These are phyloP conservation scores for Pseudonitzschia multiseries DNA, from an alignment of 108 stramenopile genomes.

Conservation along the genomic window DNA sequence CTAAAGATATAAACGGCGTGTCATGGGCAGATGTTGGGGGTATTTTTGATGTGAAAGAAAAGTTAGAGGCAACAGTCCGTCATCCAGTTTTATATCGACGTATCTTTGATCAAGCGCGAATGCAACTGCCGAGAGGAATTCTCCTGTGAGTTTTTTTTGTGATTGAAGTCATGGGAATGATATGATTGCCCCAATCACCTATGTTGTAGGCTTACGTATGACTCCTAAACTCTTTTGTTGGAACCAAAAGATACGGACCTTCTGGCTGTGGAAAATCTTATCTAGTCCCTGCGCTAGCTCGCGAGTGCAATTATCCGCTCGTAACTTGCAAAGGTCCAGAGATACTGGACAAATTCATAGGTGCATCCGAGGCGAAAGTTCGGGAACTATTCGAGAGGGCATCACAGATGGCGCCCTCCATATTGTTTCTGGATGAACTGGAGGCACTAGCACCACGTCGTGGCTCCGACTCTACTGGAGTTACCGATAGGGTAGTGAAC, in stretches of 20 bases:
- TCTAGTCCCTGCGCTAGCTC: slow-evolving; percentile 87
- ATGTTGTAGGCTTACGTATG: not conserved
- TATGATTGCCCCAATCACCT: not conserved
- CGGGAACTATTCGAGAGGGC: slow-evolving; percentile 91
- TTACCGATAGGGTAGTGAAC: slow-evolving; percentile 98
- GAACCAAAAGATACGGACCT: slow-evolving; percentile 43
- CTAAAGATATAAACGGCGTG: not conserved
- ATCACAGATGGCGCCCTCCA: slow-evolving; percentile 80
- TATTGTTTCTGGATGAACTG: slow-evolving; percentile 96
- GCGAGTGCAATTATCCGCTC: slow-evolving; percentile 79
- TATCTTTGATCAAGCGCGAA: slow-evolving; percentile 67
- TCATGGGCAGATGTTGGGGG: slow-evolving; percentile 78
- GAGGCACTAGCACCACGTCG: slow-evolving; percentile 92
- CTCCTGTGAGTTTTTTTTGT: slow-evolving; percentile 33
- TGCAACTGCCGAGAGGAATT: slow-evolving; percentile 71
- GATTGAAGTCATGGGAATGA: too few species aligned
- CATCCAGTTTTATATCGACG: slow-evolving; percentile 66
- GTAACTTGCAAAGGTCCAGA: slow-evolving; percentile 93
- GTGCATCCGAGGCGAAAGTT: slow-evolving; percentile 95
- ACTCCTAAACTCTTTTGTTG: not conserved
- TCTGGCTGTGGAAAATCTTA: slow-evolving; percentile 83
- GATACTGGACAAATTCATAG: slow-evolving; percentile 97
- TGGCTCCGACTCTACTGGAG: slow-evolving; percentile 94
- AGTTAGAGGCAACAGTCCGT: slow-evolving; percentile 54
- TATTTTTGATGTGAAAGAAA: slow-evolving; percentile 63